Evolutionary conservation across 306 rosid species (phyloP).

Genomic region (Prunus mongolica): DNA sequence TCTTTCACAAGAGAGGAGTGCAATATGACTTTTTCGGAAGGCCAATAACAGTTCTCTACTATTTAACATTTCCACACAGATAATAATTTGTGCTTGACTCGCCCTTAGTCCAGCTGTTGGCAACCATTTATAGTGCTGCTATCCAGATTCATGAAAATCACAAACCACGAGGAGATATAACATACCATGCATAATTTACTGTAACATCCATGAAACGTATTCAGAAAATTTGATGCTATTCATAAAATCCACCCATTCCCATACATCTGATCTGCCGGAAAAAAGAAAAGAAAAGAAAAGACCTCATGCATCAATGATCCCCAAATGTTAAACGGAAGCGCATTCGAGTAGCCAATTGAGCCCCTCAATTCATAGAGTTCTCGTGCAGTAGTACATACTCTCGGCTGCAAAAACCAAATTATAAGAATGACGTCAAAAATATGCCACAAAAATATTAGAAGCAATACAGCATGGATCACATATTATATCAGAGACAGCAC

Average conservation of each 20-base stretch:
- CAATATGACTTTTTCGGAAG: too few relatives aligned
- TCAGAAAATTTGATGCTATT: neutral
- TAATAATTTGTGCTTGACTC: neutral
- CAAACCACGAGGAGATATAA: too few relatives aligned
- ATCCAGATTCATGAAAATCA: too few relatives aligned
- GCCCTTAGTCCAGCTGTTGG: neutral
- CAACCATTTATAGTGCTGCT: too few relatives aligned
- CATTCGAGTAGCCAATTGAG: neutral
- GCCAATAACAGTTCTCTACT: too few relatives aligned
- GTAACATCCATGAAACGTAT: neutral
- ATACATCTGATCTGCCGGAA: neutral
- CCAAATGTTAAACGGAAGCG: neutral
- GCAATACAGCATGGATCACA: neutral
- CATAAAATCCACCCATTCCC: neutral
- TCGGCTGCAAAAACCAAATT: slow-evolving; percentile 63
- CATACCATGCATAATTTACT: neutral
- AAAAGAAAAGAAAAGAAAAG: neutral
- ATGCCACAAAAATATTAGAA: neutral
- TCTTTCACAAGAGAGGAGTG: too few relatives aligned
- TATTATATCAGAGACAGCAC: neutral
- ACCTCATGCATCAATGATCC: neutral
- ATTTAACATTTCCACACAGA: too few relatives aligned
- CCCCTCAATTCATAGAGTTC: slow-evolving; percentile 52
- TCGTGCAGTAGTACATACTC: slow-evolving; percentile 92
- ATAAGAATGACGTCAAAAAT: neutral